Base-by-base conservation (phyloP, 768 basidiomycete species). In the Amanita brunnescens region DNA sequence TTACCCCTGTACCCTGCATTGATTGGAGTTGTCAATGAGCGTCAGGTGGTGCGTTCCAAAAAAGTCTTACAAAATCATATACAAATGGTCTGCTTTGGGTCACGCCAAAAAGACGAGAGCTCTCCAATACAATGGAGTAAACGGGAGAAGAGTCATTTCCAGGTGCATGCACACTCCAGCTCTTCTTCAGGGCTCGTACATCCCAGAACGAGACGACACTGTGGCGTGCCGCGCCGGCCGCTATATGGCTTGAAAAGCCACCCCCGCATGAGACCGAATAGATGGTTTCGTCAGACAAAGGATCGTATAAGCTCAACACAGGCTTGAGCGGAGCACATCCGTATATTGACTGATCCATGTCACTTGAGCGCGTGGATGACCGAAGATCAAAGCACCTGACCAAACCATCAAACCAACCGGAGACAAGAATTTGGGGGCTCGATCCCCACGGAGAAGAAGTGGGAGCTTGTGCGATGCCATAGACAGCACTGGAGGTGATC, bases 151-250 rank as follows among this genome's bases (percentile, higher is more conserved):
- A 67, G 59, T 90, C 87, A 59, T 87, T 87, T 4, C 83, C 83
- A 1, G 90, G 89, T 2, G 83, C 83, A 61, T 90, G 80, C 5
- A 89, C 80, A 57, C 84, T 87, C 83, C 85, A 89, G 2, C 90
- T 88, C 23, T 46, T 59, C 3, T 59, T 64, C 0, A 85, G 76
- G 16, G 68, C 72, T 7, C 89, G 80, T 26, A 88, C 72, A 61
- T 92, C 90, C 85, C 87, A 92, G 56, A 91, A 81, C 2, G 86
- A 79, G 50, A 92, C 78, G 18, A 90, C 78, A 52, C 83, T 78
- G 60, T 91, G 85, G 8, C 85, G 74, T 6, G 87, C 87, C 10
- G 80, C 80, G 9, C 90, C 90, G 2, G 87, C 87, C 3, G 85
- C 81, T 42, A 92, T 70, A 58, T 86, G 76, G 51, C 75, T 75